A percentile compares a stretch with the other conserved stretches of the same genome.
Evolutionary conservation across 208 protist species (phyloP).

Genomic region (Leishmania gerbilli): DNA sequence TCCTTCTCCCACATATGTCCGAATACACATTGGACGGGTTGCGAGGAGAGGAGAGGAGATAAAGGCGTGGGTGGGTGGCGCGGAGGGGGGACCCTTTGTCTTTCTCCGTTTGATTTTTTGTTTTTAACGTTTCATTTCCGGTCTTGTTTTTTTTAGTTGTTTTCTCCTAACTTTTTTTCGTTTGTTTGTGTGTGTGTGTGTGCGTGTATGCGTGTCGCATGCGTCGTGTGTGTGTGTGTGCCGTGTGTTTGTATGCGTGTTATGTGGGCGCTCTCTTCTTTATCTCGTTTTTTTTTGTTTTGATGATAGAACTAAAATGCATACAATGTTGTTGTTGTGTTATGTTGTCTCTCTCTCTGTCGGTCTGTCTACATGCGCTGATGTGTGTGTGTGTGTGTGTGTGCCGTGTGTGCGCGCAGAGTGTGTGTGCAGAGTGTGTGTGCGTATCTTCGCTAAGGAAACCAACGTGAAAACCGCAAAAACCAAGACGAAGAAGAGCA

Average conservation of each 20-base stretch:
- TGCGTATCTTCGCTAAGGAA: background rate
- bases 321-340: too few species aligned
- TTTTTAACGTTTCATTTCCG: background rate
- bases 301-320: too few species aligned
- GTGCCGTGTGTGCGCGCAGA: too few species aligned
- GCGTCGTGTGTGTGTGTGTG: background rate
- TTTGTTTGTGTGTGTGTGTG: background rate
- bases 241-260: background rate
- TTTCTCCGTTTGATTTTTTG: constrained; percentile 12
- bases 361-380: background rate
- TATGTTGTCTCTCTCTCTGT: background rate
- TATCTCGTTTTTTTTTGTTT: too few species aligned
- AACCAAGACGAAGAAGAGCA: too few species aligned
- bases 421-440: background rate
- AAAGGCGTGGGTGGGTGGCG: background rate
- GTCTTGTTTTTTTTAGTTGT: background rate
- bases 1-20: background rate
- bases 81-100: background rate
- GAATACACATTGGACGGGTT: background rate
- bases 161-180: too few species aligned
- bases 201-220: background rate
- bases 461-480: background rate
- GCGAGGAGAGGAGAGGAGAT: background rate
- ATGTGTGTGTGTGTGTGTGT: background rate
- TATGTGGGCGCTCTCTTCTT: too few species aligned